Evolutionary conservation across 1,139 yeast species (phyloP).

Genomic region (Taiozyma sp.): DNA sequence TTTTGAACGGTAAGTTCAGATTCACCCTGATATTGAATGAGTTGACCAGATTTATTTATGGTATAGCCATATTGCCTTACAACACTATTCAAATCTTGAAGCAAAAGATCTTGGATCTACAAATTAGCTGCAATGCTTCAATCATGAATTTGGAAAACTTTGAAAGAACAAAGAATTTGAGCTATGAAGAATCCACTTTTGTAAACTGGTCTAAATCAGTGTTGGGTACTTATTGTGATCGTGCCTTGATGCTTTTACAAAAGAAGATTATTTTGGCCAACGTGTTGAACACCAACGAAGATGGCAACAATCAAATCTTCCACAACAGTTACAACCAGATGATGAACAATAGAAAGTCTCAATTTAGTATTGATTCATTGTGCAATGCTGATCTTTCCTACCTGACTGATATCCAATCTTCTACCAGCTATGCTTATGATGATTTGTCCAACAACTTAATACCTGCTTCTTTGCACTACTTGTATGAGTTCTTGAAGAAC

Average conservation of each 20-base stretch:
- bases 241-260: slow-evolving; percentile 51
- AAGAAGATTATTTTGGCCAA: slow-evolving; percentile 37
- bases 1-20: slow-evolving; percentile 49
- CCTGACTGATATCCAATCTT: neutral
- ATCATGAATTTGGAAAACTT: slow-evolving; percentile 29
- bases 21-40: slow-evolving; percentile 50
- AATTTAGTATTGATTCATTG: slow-evolving; percentile 17
- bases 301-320: slow-evolving; percentile 21
- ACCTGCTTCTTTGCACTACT: slow-evolving; percentile 54
- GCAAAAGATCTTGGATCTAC: slow-evolving; percentile 43
- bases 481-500: slow-evolving; percentile 42
- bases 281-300: slow-evolving; percentile 22
- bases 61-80: slow-evolving; percentile 21
- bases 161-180: slow-evolving; percentile 22
- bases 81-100: slow-evolving; percentile 42
- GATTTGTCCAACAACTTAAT: slow-evolving; percentile 48
- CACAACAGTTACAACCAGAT: slow-evolving; percentile 23
- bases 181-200: slow-evolving; percentile 40
- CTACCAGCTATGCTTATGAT: slow-evolving; percentile 32
- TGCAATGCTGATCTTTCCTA: slow-evolving; percentile 4
- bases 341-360: slow-evolving; percentile 22
- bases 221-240: slow-evolving; percentile 49
- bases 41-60: slow-evolving; percentile 27
- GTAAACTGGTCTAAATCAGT: slow-evolving; percentile 45
- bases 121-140: slow-evolving; percentile 44